phyloP scores from a whole-genome alignment of 2,329 filamentous ascomycete species.

The Phialocephala sp. region DNA sequence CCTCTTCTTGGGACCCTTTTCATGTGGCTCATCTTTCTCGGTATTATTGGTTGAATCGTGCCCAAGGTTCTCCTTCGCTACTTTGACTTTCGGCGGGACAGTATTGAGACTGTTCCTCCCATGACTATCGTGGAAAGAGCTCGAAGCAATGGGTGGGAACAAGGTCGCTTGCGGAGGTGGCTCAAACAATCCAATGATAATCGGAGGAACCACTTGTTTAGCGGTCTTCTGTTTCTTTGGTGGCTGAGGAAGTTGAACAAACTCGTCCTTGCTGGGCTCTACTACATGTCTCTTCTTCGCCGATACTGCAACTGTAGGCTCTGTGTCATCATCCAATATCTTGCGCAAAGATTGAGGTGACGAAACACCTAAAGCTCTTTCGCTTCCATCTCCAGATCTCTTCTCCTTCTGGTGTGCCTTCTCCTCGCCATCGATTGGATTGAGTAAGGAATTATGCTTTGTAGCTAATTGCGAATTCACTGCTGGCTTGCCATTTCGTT shows the following conservation, averaged over 20 bases:
- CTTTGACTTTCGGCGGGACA: conserved; percentile 30
- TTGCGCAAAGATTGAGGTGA: conserved; percentile 44
- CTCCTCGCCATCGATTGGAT: conserved; percentile 42
- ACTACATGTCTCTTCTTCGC: conserved; percentile 61
- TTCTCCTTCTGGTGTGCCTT: conserved; percentile 25
- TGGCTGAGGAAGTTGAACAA: conserved; percentile 67
- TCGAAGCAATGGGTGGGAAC: conserved; percentile 67
- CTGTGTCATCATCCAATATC: conserved; percentile 42
- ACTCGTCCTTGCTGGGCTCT: conserved; percentile 61
- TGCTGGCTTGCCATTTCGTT: conserved; percentile 33
- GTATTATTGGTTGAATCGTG: background rate
- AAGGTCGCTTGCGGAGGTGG: conserved; percentile 62
- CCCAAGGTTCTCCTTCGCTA: conserved; percentile 21
- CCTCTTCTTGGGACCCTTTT: conserved; percentile 33
- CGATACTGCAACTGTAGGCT: conserved; percentile 32
- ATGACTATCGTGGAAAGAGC: conserved; percentile 58
- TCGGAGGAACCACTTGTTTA: conserved; percentile 63
- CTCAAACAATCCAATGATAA: conserved; percentile 68
- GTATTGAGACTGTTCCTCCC: conserved; percentile 45
- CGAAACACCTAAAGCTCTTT: conserved; percentile 39
- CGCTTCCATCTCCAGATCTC: conserved; percentile 24
- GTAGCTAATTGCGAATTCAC: conserved; percentile 27
- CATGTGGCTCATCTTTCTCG: conserved; percentile 18
- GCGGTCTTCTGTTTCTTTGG: conserved; percentile 67
- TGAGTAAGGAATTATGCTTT: conserved; percentile 29